Conservation (phyloP, 495 filamentous ascomycete genomes). For the Darksidea phi region DNA sequence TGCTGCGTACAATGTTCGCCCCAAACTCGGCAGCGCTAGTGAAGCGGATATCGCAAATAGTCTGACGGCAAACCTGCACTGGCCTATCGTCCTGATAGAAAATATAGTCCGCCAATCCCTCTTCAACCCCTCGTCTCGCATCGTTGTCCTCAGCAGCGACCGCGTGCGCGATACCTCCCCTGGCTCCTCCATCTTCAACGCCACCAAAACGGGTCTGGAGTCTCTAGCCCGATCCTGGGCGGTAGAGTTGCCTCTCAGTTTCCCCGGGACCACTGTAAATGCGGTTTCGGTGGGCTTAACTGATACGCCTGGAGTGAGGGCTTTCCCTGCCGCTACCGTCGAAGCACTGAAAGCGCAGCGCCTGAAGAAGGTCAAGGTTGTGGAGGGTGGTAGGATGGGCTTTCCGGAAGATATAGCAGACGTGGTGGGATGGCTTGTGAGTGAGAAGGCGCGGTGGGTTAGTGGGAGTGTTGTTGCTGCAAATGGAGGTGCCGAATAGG, state of each 20-base stretch:
- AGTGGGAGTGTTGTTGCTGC: conserved; percentile 35
- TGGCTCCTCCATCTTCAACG: conserved; percentile 28
- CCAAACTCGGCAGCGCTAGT: conserved; percentile 18
- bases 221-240: conserved; percentile 24
- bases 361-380: conserved; percentile 28
- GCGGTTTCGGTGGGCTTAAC: conserved; percentile 32
- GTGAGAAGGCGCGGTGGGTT: conserved; percentile 27
- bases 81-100: conserved; percentile 31
- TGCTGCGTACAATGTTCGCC: conserved; percentile 15
- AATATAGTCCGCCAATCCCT: conserved; percentile 21
- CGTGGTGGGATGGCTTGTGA: conserved; percentile 34
- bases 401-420: conserved; percentile 34
- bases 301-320: conserved; percentile 27
- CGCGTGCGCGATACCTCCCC: conserved; percentile 17
- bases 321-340: conserved; percentile 16
- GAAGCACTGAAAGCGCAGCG: conserved; percentile 23
- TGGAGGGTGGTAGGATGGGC: conserved; percentile 29
- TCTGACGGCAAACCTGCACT: conserved; percentile 30
- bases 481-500: conserved; percentile 28
- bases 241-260: conserved; percentile 19
- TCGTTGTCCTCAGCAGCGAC: conserved; percentile 29
- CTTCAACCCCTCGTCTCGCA: conserved; percentile 22
- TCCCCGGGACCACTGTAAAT: conserved; percentile 32
- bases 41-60: conserved; percentile 17
- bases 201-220: conserved; percentile 28